A percentile compares a stretch with the other conserved stretches of the same genome.
These are phyloP conservation scores for Friedmanniomyces simplex DNA, from an alignment of 495 filamentous ascomycete species.

Conservation along the genomic window DNA sequence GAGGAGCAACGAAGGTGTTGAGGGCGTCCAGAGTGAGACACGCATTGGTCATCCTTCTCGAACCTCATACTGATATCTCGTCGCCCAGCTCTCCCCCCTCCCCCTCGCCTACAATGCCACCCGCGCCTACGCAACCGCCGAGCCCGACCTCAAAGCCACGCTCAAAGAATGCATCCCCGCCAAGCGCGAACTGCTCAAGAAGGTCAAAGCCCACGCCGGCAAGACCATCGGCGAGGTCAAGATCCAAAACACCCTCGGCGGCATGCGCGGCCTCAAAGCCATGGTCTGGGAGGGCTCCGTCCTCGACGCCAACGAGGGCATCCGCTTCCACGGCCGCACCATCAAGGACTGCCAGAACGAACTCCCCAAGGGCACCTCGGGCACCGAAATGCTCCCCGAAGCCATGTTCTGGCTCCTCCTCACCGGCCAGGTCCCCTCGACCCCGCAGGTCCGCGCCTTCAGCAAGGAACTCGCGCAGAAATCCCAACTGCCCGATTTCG, in stretches of 20 bases:
- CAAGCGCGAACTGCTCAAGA: conserved; percentile 84
- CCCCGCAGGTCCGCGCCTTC: conserved; percentile 66
- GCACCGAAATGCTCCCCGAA: conserved; percentile 98
- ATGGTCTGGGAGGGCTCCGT: conserved; percentile 99
- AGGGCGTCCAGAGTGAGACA: conserved; percentile 43
- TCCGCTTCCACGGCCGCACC: conserved; percentile 93
- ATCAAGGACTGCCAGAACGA: conserved; percentile 96
- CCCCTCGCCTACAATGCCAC: conserved; percentile 7
- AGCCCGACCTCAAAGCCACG: conserved; percentile 79
- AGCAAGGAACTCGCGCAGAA: conserved; percentile 82
- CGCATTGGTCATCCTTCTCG: background rate
- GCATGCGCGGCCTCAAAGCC: conserved; percentile 91
- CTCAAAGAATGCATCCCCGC: conserved; percentile 75
- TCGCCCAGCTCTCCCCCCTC: conserved; percentile 10
- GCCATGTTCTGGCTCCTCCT: conserved; percentile 99
- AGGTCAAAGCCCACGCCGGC: conserved; percentile 75
- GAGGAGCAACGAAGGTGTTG: conserved; percentile 39
- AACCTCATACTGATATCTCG: background rate
- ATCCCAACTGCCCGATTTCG: conserved; percentile 69
- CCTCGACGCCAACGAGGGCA: conserved; percentile 91
- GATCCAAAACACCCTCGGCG: conserved; percentile 86
- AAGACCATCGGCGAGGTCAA: conserved; percentile 85
- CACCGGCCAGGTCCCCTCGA: conserved; percentile 82
- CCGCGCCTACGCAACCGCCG: conserved; percentile 56
- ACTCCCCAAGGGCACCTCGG: conserved; percentile 82